These are phyloP conservation scores for Bromus sterilis DNA, from an alignment of 176 grass and related monocot genomes.

Conservation along the genomic window DNA sequence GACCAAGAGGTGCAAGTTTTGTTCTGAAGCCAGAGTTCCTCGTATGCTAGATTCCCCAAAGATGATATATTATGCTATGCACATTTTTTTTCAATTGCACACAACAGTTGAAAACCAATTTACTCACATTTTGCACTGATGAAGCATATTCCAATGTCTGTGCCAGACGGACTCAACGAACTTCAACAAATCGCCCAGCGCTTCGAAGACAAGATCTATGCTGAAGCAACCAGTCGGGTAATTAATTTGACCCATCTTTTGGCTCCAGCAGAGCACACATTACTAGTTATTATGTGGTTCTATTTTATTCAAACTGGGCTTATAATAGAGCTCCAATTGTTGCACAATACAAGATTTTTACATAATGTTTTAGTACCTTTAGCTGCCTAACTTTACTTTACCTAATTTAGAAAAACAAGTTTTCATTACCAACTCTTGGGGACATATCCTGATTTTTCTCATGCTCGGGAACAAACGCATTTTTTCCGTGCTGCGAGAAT, in stretches of 20 bases:
- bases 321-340: neutral
- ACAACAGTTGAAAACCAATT: too few species aligned
- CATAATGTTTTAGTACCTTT: neutral
- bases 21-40: too few species aligned
- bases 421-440: too few species aligned
- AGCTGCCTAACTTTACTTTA: neutral
- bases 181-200: slow-evolving; percentile 62
- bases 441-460: neutral
- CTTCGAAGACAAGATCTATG: slow-evolving; percentile 79
- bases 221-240: slow-evolving; percentile 58
- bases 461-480: neutral
- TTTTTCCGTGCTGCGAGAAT: neutral
- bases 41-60: too few species aligned
- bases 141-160: too few species aligned
- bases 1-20: too few species aligned
- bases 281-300: neutral
- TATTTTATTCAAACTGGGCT: neutral
- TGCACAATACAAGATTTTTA: neutral
- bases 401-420: too few species aligned
- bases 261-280: neutral
- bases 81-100: too few species aligned
- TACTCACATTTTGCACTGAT: too few species aligned
- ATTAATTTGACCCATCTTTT: neutral
- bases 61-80: too few species aligned
- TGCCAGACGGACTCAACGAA: slow-evolving; percentile 57